These are phyloP conservation scores for Halophytophthora batemanensis DNA, from an alignment of 352 stramenopile species.

Conservation along the genomic window DNA sequence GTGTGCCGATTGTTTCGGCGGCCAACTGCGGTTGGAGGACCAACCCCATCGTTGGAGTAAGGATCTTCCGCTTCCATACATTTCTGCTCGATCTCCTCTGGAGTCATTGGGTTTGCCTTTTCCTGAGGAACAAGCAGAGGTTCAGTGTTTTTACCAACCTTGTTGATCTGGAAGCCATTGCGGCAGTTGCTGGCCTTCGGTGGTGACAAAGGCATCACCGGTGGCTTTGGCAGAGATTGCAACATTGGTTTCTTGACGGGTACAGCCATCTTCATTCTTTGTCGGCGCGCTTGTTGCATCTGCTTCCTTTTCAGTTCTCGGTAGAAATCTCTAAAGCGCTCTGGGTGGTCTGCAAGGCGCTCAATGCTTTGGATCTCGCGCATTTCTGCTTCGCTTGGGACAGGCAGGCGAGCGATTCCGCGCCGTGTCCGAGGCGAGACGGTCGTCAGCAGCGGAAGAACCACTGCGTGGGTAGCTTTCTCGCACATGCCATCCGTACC, in stretches of 20 bases:
- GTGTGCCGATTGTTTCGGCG: conserved; percentile 3
- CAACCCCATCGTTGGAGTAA: not conserved
- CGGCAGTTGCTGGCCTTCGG: conserved; percentile 6
- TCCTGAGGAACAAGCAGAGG: not conserved
- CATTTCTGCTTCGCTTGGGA: conserved; percentile 32
- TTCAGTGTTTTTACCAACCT: not conserved
- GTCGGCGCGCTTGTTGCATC: conserved; percentile 3
- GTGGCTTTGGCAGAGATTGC: conserved; percentile 2
- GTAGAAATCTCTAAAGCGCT: conserved; percentile 31
- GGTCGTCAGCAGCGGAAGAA: conserved; percentile 43
- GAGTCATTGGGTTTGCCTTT: not conserved
- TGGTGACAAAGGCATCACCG: not conserved
- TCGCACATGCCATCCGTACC: not conserved
- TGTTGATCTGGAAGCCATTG: conserved; percentile 8
- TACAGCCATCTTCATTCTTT: not conserved
- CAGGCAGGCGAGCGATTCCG: conserved; percentile 35
- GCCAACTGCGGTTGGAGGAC: not conserved
- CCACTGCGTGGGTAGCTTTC: not conserved
- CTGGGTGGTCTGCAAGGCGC: conserved; percentile 24
- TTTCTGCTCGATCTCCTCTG: not conserved
- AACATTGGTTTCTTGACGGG: not conserved
- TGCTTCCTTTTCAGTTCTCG: conserved; percentile 23
- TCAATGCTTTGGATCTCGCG: conserved; percentile 42
- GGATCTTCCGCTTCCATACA: conserved; percentile 4
- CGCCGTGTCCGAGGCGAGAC: conserved; percentile 48